phyloP scores from a whole-genome alignment of 164 flowering plant genomes.

The Stephania japonica region DNA sequence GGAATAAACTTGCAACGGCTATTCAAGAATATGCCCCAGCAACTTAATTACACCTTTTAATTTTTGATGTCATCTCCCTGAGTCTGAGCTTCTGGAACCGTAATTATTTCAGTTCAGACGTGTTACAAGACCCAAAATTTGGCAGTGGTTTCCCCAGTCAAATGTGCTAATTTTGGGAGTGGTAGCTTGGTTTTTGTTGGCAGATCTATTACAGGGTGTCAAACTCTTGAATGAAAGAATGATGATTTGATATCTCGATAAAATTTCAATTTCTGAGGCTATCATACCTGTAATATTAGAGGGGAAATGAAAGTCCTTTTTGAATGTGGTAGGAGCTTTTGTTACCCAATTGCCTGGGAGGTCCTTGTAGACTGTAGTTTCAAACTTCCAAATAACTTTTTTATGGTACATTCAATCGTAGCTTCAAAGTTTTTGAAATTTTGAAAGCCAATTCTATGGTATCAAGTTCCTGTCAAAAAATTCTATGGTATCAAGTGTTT shows the following conservation, averaged over 20 bases:
- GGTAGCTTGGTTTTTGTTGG: not conserved
- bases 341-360: not conserved
- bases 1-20: slow-evolving; percentile 40
- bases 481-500: not conserved
- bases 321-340: not conserved
- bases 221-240: not conserved
- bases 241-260: not conserved
- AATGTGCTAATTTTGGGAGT: slow-evolving; percentile 2
- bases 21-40: slow-evolving; percentile 33
- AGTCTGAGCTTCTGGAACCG: not conserved
- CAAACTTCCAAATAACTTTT: not conserved
- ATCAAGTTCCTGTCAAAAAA: too few species aligned
- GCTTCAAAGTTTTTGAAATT: not conserved
- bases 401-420: not conserved
- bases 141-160: slow-evolving; percentile 1
- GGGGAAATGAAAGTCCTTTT: not conserved
- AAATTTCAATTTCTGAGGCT: slow-evolving; percentile 5
- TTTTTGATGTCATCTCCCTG: not conserved
- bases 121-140: not conserved
- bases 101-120: not conserved
- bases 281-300: not conserved
- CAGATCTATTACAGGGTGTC: slow-evolving; percentile 1
- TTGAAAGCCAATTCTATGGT: too few species aligned
- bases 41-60: slow-evolving; percentile 17
- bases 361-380: not conserved